Conservation (phyloP, 768 basidiomycete species). For the Symmetrospora coprosmae region DNA sequence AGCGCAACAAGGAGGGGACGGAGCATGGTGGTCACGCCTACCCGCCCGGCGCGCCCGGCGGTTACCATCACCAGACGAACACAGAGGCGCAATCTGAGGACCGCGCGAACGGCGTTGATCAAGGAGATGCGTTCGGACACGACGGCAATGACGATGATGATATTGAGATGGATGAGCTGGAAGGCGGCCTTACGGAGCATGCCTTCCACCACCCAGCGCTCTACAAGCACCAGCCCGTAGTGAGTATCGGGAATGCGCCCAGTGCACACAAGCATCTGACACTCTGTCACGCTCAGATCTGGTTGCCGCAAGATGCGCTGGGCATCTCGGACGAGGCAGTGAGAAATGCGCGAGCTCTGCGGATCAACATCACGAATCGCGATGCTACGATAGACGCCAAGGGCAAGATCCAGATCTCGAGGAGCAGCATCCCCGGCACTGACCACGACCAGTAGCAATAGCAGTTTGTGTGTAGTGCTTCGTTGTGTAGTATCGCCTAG, state of each 20-base stretch:
- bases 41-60: no score
- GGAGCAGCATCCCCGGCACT: not conserved
- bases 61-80: no score
- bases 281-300: not conserved
- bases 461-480: no score
- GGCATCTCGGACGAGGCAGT: not conserved
- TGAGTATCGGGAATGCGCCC: not conserved
- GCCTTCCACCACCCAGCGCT: slow-evolving; percentile 3
- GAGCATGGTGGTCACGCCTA: no score
- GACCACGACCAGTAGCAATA: not conserved
- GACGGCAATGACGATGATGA: not conserved
- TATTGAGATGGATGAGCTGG: slow-evolving; percentile 4
- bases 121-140: not conserved
- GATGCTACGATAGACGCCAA: not conserved
- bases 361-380: not conserved
- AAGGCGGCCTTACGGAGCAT: slow-evolving; percentile 1
- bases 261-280: not conserved
- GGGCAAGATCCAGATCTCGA: not conserved
- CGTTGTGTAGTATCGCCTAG: no score
- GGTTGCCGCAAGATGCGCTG: slow-evolving; percentile 1
- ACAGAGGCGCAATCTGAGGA: not conserved
- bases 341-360: not conserved
- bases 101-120: not conserved
- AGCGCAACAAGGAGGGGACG: not conserved
- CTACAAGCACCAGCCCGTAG: not conserved